Evolutionary conservation across 108 stramenopile genomes (phyloP).

Genomic region (Nitzschia sp.): DNA sequence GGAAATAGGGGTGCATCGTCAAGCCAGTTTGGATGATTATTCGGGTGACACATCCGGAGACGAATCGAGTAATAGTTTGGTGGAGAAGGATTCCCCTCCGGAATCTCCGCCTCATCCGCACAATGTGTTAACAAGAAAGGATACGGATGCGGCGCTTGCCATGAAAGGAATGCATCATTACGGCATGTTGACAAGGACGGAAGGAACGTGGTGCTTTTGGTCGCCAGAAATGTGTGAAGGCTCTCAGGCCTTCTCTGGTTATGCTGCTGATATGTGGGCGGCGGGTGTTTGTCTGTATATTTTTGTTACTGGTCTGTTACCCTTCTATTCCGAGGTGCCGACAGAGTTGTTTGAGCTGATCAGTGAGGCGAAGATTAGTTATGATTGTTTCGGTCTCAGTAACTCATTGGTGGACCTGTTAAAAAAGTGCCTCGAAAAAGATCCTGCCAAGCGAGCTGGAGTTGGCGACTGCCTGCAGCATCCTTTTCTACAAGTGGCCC

Average conservation of each 20-base stretch:
- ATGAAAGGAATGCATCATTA: conserved; percentile 58
- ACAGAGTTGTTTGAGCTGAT: conserved; percentile 74
- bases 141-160: conserved; percentile 58
- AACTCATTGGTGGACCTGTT: conserved; percentile 60
- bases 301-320: conserved; percentile 81
- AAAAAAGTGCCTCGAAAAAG: conserved; percentile 59
- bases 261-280: conserved; percentile 91
- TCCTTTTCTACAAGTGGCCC: conserved; percentile 60
- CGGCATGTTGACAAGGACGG: conserved; percentile 81
- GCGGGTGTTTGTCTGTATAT: conserved; percentile 89
- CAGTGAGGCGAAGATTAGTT: conserved; percentile 49
- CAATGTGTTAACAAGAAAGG: conserved; percentile 40
- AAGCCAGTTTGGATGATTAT: conserved; percentile 7
- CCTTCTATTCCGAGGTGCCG: conserved; percentile 78
- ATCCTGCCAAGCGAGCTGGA: conserved; percentile 69
- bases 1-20: conserved; percentile 20
- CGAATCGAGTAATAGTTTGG: conserved; percentile 2
- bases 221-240: conserved; percentile 84
- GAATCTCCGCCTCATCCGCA: conserved; percentile 14
- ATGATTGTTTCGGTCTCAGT: conserved; percentile 53
- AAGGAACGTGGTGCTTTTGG: conserved; percentile 92
- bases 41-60: conserved; percentile 10
- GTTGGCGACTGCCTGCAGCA: conserved; percentile 88
- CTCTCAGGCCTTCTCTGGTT: conserved; percentile 69
- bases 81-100: conserved; percentile 8